These are phyloP conservation scores for Keithomyces neogunnii DNA, from an alignment of 2,329 filamentous ascomycete species.

Conservation along the genomic window DNA sequence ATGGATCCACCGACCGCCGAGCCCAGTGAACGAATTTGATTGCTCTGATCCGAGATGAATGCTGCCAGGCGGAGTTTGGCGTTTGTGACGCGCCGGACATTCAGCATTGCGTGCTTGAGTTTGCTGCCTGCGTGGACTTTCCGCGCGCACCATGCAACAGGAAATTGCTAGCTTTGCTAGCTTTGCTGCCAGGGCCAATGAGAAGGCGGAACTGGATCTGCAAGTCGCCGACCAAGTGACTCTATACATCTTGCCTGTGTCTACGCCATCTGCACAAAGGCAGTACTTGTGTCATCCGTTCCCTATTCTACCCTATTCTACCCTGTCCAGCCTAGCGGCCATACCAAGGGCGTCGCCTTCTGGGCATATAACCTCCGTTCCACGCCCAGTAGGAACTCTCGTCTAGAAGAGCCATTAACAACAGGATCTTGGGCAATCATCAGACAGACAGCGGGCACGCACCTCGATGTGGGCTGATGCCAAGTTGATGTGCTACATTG, in stretches of 20 bases:
- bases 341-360: not conserved
- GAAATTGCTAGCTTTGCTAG: too few species aligned
- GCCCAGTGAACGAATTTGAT: not conserved
- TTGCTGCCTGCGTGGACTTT: too few species aligned
- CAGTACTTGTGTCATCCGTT: too few species aligned
- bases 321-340: not conserved
- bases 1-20: not conserved
- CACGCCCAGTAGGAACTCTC: not conserved
- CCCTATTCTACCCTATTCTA: too few species aligned
- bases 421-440: not conserved
- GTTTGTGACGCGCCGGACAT: too few species aligned
- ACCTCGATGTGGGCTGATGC: constrained; percentile 46
- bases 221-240: too few species aligned
- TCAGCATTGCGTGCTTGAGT: too few species aligned
- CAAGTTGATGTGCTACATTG: constrained; percentile 53
- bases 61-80: not conserved
- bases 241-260: too few species aligned
- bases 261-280: too few species aligned
- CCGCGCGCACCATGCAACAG: too few species aligned
- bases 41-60: not conserved
- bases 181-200: too few species aligned
- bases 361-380: not conserved
- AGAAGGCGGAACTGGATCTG: too few species aligned
- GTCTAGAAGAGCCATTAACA: not conserved
- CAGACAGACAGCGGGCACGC: constrained; percentile 11